phyloP scores from a whole-genome alignment of 2,329 filamentous ascomycete genomes.

The Whalleya microplaca region DNA sequence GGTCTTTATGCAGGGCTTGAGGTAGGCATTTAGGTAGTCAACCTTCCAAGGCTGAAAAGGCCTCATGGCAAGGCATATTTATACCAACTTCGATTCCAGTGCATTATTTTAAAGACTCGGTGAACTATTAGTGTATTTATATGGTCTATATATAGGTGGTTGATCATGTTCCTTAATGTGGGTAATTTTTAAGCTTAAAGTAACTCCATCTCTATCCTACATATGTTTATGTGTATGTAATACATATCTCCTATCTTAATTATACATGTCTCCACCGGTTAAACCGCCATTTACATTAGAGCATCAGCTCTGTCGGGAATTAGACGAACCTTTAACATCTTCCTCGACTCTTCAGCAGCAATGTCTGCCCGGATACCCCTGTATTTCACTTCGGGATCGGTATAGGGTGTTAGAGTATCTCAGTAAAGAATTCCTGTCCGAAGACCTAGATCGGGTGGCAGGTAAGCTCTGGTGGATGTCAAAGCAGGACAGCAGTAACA shows the following conservation, averaged over 20 bases:
- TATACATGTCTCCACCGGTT: no score
- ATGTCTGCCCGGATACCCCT: constrained; percentile 15
- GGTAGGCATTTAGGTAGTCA: neutral
- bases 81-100: no score
- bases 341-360: neutral
- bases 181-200: constrained; percentile 1
- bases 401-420: constrained; percentile 6
- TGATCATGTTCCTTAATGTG: neutral
- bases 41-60: neutral
- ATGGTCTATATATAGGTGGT: no score
- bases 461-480: constrained; percentile 16
- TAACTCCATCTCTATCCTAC: neutral
- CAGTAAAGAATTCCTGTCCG: constrained; percentile 9
- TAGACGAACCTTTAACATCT: no score
- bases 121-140: no score
- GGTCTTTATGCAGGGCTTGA: no score
- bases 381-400: constrained; percentile 6
- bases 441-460: constrained; percentile 13
- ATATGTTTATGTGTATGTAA: no score
- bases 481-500: constrained; percentile 19
- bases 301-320: constrained; percentile 1
- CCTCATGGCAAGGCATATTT: neutral
- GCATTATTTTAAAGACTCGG: no score
- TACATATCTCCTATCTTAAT: no score
- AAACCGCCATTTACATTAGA: constrained; percentile 6